Evolutionary conservation across 371 early-diverging fungal genomes (phyloP).

Genomic region (Synchytrium microbalum): DNA sequence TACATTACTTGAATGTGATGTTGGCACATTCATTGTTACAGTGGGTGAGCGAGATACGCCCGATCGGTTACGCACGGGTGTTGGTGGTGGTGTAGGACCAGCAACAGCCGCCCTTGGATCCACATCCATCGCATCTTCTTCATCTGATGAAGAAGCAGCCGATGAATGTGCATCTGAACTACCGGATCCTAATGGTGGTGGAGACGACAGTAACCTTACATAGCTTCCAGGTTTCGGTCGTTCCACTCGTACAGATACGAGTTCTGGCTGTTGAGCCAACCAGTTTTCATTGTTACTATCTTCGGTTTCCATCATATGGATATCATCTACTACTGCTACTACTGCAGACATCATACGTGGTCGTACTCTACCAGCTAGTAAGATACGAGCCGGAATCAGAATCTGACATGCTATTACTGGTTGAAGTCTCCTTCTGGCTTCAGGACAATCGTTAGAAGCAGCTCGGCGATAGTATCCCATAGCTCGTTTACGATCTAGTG

Average conservation of each 20-base stretch:
- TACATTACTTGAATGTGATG: background rate
- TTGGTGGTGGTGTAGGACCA: background rate
- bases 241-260: conserved; percentile 6
- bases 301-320: background rate
- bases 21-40: background rate
- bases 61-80: background rate
- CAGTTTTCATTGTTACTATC: background rate
- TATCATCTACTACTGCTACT: background rate
- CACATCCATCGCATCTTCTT: background rate
- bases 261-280: background rate
- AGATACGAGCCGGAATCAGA: conserved; percentile 19
- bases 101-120: background rate
- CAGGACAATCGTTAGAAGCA: conserved; percentile 28
- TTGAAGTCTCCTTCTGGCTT: conserved; percentile 22
- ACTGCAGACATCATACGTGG: background rate
- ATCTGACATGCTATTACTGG: conserved; percentile 17
- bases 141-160: background rate
- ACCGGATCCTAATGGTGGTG: background rate
- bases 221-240: background rate
- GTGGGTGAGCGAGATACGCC: background rate
- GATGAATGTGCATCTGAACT: background rate
- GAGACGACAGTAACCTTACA: background rate
- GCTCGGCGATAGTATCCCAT: conserved; percentile 54
- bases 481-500: conserved; percentile 51
- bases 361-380: conserved; percentile 15